Percentiles rank a stretch among this genome's conserved stretches.
These are phyloP conservation scores for Mrakia gelida DNA, from an alignment of 768 basidiomycete genomes.

Conservation along the genomic window DNA sequence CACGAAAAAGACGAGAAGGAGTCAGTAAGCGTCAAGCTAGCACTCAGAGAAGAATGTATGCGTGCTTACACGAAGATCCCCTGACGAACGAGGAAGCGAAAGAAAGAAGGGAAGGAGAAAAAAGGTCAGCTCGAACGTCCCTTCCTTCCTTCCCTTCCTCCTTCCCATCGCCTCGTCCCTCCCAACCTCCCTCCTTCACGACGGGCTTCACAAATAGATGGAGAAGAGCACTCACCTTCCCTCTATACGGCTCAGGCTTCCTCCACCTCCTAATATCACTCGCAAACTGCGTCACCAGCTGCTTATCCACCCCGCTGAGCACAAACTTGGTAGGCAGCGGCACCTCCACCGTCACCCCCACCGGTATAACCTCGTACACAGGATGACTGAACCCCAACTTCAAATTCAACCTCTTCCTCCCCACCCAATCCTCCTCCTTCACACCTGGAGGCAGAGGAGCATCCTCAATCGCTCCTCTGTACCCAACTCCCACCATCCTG, in stretches of 20 bases:
- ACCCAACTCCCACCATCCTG: slow-evolving; percentile 91
- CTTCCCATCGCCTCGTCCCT: too few species aligned
- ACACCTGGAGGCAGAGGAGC: slow-evolving; percentile 53
- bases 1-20: not conserved
- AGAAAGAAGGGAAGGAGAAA: not conserved
- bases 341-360: slow-evolving; percentile 72
- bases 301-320: slow-evolving; percentile 79
- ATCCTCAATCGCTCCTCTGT: slow-evolving; percentile 77
- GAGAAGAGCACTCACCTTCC: slow-evolving; percentile 63
- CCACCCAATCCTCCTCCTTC: slow-evolving; percentile 34
- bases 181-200: not conserved
- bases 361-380: slow-evolving; percentile 74
- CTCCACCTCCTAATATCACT: slow-evolving; percentile 77
- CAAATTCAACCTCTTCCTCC: slow-evolving; percentile 58
- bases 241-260: slow-evolving; percentile 94
- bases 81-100: slow-evolving; percentile 13
- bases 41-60: not conserved
- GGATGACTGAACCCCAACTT: slow-evolving; percentile 90
- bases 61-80: slow-evolving; percentile 19
- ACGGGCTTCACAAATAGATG: not conserved
- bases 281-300: slow-evolving; percentile 78
- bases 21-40: not conserved
- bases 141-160: too few species aligned
- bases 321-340: slow-evolving; percentile 78
- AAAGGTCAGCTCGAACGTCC: slow-evolving; percentile 17